Base-by-base conservation (phyloP, 805 yeast genomes). In the Wickerhamiella kurtzmanii region DNA sequence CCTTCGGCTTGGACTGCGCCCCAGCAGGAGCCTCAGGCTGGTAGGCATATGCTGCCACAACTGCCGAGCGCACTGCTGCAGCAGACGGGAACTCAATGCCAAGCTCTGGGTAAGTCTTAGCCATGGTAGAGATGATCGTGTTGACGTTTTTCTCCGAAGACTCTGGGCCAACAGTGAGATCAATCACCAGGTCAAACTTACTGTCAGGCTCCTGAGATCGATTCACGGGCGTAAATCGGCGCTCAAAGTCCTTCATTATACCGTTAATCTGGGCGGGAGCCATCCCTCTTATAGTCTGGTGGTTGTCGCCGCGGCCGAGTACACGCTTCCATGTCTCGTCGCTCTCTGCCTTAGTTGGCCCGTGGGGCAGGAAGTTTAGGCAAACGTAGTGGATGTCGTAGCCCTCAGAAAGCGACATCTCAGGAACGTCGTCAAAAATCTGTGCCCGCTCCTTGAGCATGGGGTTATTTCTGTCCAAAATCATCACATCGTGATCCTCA, bases 381-480 rank as follows among this genome's bases (percentile, higher is more conserved):
- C 85, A 83, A 22, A 89, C 71, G 44, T 76, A 75, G 44, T 75
- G 72, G 22, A 84, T 58, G 43, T 70, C 73, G 3, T 67, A 60
- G 45, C 68, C 66, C 46, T 62, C 59, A 2, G 70, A 64, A 3
- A 76, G 64, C 38, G 72, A 70, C 2, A 67, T 63, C 32, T 66
- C 69, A 46, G 72, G 73, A 17, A 72, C 58, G 54, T 75, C 77
- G 2, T 68, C 71, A 47, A 87, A 72, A 1, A 87, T 61, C 55
- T 80, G 80, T 48, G 66, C 58, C 38, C 98, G 71, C 63, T 89
- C 96, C 41, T 77, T 65, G 20, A 54, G 65, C 57, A 74, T 75
- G 60, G 83, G 89, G 60, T 92, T 88, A 62, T 89, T 89, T 56
- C 94, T 72, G 59, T 92, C 98, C 11, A 82, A 69, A 43, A 86